Evolutionary conservation across 2,329 filamentous ascomycete genomes (phyloP).

Genomic region (Trichoderma polysporum): DNA sequence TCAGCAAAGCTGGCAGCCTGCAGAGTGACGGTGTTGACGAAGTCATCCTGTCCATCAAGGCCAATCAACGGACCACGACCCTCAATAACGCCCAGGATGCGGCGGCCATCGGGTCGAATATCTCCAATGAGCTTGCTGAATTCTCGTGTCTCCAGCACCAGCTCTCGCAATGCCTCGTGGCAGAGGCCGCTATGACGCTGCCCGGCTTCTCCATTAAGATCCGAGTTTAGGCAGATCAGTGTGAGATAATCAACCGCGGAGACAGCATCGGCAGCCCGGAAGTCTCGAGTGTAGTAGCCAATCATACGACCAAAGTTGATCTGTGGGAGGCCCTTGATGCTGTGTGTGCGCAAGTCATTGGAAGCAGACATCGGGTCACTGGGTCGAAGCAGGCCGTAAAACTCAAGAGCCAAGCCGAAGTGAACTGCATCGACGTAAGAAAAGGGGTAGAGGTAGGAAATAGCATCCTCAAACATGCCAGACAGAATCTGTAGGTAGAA

Average conservation of each 20-base stretch:
- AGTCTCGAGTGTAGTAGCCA: conserved; percentile 93
- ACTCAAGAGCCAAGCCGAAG: conserved; percentile 85
- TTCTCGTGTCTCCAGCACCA: conserved; percentile 94
- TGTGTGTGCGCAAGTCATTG: conserved; percentile 67
- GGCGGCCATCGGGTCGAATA: conserved; percentile 79
- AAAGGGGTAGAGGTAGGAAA: conserved; percentile 88
- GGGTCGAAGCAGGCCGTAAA: conserved; percentile 85
- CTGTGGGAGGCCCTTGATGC: conserved; percentile 69
- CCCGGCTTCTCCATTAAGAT: conserved; percentile 72
- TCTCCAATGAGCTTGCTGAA: conserved; percentile 94
- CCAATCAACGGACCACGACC: conserved; percentile 79
- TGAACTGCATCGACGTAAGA: conserved; percentile 93
- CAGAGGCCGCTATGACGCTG: conserved; percentile 78
- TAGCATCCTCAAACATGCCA: conserved; percentile 90
- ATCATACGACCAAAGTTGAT: conserved; percentile 94
- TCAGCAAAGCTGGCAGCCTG: conserved; percentile 92
- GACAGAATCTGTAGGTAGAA: conserved; percentile 90
- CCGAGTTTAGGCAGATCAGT: conserved; percentile 87
- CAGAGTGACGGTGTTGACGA: conserved; percentile 87
- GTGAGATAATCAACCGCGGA: conserved; percentile 92
- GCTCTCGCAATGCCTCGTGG: conserved; percentile 87
- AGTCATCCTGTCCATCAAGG: conserved; percentile 75
- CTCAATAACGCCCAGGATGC: conserved; percentile 85
- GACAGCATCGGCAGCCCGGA: conserved; percentile 84
- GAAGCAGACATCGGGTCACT: conserved; percentile 74